Evolutionary conservation across 306 rosid genomes (phyloP), one percentile per base, ranked within the genome.

Genomic region (Castanopsis chinensis): DNA sequence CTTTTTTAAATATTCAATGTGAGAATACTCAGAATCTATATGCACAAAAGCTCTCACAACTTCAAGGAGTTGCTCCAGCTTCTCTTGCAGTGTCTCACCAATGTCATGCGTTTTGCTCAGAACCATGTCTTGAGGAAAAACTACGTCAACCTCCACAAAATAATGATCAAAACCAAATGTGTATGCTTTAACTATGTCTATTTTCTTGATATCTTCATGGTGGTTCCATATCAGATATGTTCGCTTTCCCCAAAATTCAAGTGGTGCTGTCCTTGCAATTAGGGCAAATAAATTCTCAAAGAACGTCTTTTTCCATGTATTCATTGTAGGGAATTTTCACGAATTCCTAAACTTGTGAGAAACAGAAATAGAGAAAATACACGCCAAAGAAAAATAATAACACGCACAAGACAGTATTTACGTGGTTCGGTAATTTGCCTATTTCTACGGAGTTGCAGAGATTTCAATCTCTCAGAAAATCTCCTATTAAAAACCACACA

Each of bases 171-270:
- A 32, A 19, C 96, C 97, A 54, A 91, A 86, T 0, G 96, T 92
- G 83, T 92, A 92, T 2, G 97, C 97, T 78, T 94, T 88, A 27
- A 92, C 96, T 1, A 96, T 92, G 51, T 92, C 97, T n/a, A 92
- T 92, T 81, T 91, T 90, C 86, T 82, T 83, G 45, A 92, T 88
- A 41, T 85, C 87, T 69, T 89, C 89, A 68, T 92, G 91, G 80
- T 92, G 92, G 56, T 92, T 91, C 97, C 97, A 92, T 76, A 91
- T 84, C 53, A 92, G 83, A 78, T 83, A 92, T 0, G 96, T 92
- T 30, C 91, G 54, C 90, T 92, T 92, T 0, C 91, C 89, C 35
- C 91, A 81, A 70, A 80, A 92, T 6, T 92, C 96, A 0, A 96
- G 97, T 1, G 96, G 96, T 8, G 96, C 96, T 58, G 96, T 88